Base-by-base conservation (phyloP, 768 basidiomycete species). In the Mycena belliarum region DNA sequence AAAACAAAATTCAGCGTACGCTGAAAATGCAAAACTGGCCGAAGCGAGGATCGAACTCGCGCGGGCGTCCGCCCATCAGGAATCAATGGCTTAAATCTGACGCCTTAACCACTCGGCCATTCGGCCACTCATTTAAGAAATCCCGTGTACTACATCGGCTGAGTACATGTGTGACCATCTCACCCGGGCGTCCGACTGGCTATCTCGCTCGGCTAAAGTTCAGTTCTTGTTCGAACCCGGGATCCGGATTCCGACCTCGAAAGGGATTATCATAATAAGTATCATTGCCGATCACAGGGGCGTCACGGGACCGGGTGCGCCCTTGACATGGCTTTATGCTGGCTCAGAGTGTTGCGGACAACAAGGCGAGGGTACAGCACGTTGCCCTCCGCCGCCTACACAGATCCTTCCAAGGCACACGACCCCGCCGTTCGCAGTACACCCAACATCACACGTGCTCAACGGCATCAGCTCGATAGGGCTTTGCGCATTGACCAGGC, bases 31-130 rank as follows among this genome's bases (percentile, higher is more conserved):
- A n/a, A n/a, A n/a, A n/a, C n/a, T n/a, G n/a, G n/a, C n/a, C n/a
- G n/a, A n/a, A n/a, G n/a, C n/a, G n/a, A n/a, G n/a, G n/a, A n/a
- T 89, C 88, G 87, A 89, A 90, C 88, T 89, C 88, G 86, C 88
- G 88, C 87, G 87, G 86, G 79, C 80, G 83, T 79, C 37, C 85
- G 80, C 84, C 86, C 87, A 88, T 88, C 87, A 86, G 87, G 86
- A 89, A 81, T 83, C 87, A 86, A 68, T 6, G 63, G 6, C 88
- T 89, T 90, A 89, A 89, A 88, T 87, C 88, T 87, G 87, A 89
- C 88, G 85, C 88, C 88, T 89, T 89, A 88, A 86, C 88, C 79
- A 87, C 88, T 89, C 88, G 87, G 87, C 85, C 88, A 89, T 40
- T 20, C 38, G 38, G 38, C 38, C 38, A 14, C 6, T 40, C n/a